These are phyloP conservation scores for Chlorophyllum brunneum DNA, from an alignment of 768 basidiomycete genomes.

Conservation along the genomic window DNA sequence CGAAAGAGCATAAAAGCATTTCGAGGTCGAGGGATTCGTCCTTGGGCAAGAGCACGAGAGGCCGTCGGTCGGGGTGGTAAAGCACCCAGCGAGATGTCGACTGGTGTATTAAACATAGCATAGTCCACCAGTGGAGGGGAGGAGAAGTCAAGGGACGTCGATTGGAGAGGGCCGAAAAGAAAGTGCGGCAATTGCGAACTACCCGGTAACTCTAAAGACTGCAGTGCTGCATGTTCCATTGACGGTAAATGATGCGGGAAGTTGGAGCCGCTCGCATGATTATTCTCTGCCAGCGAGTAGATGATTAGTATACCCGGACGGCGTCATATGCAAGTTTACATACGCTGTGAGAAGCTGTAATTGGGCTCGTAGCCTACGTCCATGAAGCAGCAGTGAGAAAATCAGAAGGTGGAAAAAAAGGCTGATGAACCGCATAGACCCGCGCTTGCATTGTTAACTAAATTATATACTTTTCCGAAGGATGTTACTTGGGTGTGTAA, in stretches of 20 bases:
- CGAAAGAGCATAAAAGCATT: slow-evolving; percentile 83
- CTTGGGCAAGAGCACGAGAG: slow-evolving; percentile 22
- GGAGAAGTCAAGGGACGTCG: not conserved
- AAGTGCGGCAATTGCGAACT: not conserved
- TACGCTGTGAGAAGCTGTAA: slow-evolving; percentile 10
- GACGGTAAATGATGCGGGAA: slow-evolving; percentile 2
- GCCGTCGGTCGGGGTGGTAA: slow-evolving; percentile 19
- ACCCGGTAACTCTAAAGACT: slow-evolving; percentile 6
- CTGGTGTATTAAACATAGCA: slow-evolving; percentile 8
- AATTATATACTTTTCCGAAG: slow-evolving; percentile 14
- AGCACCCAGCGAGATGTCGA: slow-evolving; percentile 11
- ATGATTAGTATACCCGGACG: slow-evolving; percentile 4
- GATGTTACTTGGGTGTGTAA: slow-evolving; percentile 11
- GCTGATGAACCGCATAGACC: slow-evolving; percentile 7
- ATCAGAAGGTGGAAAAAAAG: slow-evolving; percentile 12
- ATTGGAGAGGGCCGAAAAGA: not conserved
- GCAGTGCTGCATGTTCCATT: not conserved
- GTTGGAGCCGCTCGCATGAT: not conserved
- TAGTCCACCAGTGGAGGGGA: slow-evolving; percentile 5
- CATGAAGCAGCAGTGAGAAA: slow-evolving; percentile 9
- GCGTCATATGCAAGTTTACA: not conserved
- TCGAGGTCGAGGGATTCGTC: slow-evolving; percentile 70
- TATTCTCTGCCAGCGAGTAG: slow-evolving; percentile 17
- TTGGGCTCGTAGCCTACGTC: slow-evolving; percentile 8
- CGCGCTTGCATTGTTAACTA: slow-evolving; percentile 12